Conservation (phyloP, 2,329 filamentous ascomycete genomes). For the Graphium sp. region DNA sequence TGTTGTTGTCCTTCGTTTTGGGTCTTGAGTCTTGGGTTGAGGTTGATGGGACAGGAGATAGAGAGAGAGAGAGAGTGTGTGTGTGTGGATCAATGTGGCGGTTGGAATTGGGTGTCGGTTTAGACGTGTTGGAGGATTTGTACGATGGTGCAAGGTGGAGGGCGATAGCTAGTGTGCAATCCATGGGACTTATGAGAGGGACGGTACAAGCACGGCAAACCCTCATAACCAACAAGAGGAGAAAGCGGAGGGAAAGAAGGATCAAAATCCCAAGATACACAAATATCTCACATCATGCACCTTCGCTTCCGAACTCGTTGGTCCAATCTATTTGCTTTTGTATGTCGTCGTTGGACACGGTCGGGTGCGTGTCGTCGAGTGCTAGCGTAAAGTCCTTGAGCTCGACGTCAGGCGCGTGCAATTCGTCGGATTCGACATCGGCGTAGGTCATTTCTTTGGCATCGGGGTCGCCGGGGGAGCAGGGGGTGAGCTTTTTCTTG, state of each 20-base stretch:
- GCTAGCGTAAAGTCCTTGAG: conserved; percentile 91
- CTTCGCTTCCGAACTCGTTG: conserved; percentile 87
- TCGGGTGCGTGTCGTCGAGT: conserved; percentile 74
- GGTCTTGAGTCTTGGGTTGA: not conserved
- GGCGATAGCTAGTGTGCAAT: not conserved
- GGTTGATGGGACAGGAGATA: not conserved
- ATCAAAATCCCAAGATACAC: conserved; percentile 9
- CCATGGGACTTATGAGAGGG: not conserved
- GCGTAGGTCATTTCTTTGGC: conserved; percentile 92
- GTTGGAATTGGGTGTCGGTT: too few relatives aligned
- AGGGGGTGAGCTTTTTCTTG: conserved; percentile 61
- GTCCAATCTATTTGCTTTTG: conserved; percentile 84
- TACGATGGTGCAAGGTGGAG: not conserved
- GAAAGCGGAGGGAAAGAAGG: conserved; percentile 5
- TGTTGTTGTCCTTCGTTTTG: conserved; percentile 1
- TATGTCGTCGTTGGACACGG: conserved; percentile 77
- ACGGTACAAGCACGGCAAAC: not conserved
- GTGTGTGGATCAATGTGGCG: too few relatives aligned
- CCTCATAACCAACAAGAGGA: conserved; percentile 2
- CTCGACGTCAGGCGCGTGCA: conserved; percentile 72
- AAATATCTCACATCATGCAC: conserved; percentile 23
- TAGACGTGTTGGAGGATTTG: too few relatives aligned
- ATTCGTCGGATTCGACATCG: conserved; percentile 64
- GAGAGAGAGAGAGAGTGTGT: not conserved
- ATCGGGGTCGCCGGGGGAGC: conserved; percentile 75